Evolutionary conservation across 176 grass and related monocot genomes (phyloP).

Genomic region (Oryza longistaminata): DNA sequence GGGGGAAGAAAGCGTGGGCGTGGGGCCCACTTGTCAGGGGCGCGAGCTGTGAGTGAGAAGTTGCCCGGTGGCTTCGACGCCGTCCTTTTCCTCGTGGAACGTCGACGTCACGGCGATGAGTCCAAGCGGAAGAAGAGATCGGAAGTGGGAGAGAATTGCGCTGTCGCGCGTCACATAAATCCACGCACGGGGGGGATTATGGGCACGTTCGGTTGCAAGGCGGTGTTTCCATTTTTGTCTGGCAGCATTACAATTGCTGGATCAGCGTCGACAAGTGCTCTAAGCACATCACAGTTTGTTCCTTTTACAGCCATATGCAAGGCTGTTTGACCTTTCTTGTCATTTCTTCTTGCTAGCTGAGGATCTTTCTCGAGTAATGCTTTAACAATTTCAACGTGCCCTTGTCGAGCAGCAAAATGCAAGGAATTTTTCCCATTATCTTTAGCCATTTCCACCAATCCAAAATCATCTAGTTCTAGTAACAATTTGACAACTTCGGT

Average conservation of each 20-base stretch:
- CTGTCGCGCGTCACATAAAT: background rate
- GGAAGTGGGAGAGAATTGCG: background rate
- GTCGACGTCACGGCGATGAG: constrained; percentile 25
- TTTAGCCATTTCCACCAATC: constrained; percentile 72
- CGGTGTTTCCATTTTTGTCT: constrained; percentile 94
- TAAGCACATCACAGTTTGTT: constrained; percentile 84
- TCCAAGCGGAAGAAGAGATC: constrained; percentile 3
- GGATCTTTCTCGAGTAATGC: constrained; percentile 82
- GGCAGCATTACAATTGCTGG: constrained; percentile 93
- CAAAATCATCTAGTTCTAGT: constrained; percentile 68
- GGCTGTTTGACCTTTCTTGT: constrained; percentile 93
- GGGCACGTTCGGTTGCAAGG: too few species aligned
- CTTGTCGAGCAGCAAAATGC: constrained; percentile 91
- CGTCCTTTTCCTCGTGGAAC: background rate
- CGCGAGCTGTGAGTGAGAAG: background rate
- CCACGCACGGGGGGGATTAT: background rate
- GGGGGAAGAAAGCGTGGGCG: background rate
- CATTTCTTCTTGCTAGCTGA: constrained; percentile 80
- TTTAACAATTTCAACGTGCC: constrained; percentile 74
- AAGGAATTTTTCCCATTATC: constrained; percentile 89
- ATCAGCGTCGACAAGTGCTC: constrained; percentile 87
- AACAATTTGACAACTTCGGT: constrained; percentile 65
- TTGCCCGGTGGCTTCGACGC: constrained; percentile 28
- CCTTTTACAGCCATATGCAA: constrained; percentile 99
- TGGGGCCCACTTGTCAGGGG: background rate